Evolutionary conservation across 352 stramenopile genomes (phyloP).

Genomic region (Pythium coloratum): DNA sequence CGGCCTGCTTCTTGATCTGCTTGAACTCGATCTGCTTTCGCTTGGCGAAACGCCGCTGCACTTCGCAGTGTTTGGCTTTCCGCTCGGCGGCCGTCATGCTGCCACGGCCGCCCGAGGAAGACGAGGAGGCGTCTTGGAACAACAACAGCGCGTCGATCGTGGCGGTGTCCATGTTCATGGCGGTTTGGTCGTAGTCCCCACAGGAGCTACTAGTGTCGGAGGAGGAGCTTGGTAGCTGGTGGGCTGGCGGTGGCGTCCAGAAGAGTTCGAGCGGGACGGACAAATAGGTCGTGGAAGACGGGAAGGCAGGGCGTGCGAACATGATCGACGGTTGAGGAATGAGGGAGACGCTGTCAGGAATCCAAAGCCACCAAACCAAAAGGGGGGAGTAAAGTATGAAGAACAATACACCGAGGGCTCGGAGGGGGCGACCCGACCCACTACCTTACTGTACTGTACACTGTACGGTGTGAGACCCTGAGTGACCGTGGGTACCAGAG

Average conservation of each 20-base stretch:
- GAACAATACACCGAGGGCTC: too few species aligned
- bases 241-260: not conserved
- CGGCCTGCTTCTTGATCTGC: not conserved
- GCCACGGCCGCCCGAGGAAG: not conserved
- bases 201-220: not conserved
- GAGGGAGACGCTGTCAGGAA: not conserved
- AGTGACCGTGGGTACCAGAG: not conserved
- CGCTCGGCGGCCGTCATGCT: not conserved
- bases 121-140: not conserved
- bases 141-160: not conserved
- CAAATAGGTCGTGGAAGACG: not conserved
- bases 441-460: too few species aligned
- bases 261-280: not conserved
- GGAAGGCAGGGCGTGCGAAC: not conserved
- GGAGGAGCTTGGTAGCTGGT: not conserved
- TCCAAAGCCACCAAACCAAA: not conserved
- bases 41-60: slow-evolving; percentile 10
- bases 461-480: not conserved
- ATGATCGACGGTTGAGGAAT: not conserved
- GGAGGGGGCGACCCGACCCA: not conserved
- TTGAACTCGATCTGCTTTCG: slow-evolving; percentile 6
- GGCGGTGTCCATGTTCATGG: not conserved
- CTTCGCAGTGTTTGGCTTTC: not conserved
- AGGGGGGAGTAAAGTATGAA: not conserved
- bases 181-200: not conserved